Evolutionary conservation across 2,329 filamentous ascomycete genomes (phyloP).

Genomic region (Phialocephala sp.): DNA sequence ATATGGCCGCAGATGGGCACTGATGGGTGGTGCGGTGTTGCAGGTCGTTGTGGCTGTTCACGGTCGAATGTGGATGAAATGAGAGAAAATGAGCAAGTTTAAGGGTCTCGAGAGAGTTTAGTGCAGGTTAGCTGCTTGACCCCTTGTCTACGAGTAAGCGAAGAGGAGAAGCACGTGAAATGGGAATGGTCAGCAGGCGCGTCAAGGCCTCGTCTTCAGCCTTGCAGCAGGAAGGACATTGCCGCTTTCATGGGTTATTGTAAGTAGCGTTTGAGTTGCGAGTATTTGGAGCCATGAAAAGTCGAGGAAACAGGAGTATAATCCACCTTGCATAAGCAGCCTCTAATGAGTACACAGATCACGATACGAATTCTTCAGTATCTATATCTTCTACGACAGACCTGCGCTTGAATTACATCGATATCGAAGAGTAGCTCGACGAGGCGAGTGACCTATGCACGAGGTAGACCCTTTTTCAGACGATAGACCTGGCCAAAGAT

Average conservation of each 20-base stretch:
- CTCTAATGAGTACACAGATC: no score
- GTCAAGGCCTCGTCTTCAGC: not conserved
- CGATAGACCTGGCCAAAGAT: no score
- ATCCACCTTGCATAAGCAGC: no score
- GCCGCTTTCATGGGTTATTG: not conserved
- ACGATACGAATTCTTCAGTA: no score
- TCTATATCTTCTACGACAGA: no score
- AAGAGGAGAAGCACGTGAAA: not conserved
- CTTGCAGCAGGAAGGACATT: not conserved
- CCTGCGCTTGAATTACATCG: no score
- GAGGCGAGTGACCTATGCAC: no score
- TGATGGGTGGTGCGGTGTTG: not conserved
- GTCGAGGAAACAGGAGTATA: no score
- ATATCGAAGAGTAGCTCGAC: no score
- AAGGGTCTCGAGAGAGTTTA: not conserved
- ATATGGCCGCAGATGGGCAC: not conserved
- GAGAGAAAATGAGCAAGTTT: conserved; percentile 1
- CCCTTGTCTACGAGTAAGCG: not conserved
- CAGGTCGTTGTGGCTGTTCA: not conserved
- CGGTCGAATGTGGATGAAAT: not conserved
- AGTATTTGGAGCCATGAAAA: no score
- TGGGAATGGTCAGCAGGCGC: not conserved
- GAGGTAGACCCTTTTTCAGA: no score
- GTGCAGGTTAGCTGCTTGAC: not conserved
- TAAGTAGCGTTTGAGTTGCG: not conserved